A percentile compares a stretch with the other conserved stretches of the same genome.
Evolutionary conservation across 108 stramenopile species (phyloP).

Genomic region (Pseudonitzschia pungens): DNA sequence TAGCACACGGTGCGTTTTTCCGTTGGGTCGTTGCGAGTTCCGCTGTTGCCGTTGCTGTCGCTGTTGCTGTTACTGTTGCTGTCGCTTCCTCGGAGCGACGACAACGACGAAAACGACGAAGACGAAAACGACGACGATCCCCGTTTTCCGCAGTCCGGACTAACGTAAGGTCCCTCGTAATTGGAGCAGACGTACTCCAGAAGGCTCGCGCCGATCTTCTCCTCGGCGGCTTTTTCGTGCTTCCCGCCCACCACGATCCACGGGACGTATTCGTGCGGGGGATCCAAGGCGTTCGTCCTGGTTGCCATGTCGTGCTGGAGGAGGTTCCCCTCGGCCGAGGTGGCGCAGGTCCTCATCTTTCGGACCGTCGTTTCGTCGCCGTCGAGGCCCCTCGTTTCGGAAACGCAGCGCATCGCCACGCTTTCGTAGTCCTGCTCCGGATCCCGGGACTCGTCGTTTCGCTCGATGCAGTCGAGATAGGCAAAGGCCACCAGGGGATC

Average conservation of each 20-base stretch:
- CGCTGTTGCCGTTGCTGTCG: too few relatives aligned
- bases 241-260: not conserved
- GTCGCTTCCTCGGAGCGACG: too few relatives aligned
- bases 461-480: slow-evolving; percentile 3
- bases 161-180: not conserved
- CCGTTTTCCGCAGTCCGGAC: not conserved
- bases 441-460: not conserved
- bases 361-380: not conserved
- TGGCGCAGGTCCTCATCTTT: not conserved
- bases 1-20: too few relatives aligned
- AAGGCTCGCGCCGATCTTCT: not conserved
- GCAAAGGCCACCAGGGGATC: not conserved
- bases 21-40: too few relatives aligned
- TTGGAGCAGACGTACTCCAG: not conserved
- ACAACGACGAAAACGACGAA: too few relatives aligned
- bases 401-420: not conserved
- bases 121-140: not conserved
- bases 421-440: not conserved
- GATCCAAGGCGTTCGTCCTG: not conserved
- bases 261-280: slow-evolving; percentile 7
- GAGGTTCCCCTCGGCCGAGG: not conserved
- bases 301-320: not conserved
- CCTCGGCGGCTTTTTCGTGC: not conserved
- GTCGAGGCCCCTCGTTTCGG: not conserved
- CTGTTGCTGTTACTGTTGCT: too few relatives aligned